These are phyloP conservation scores for Phytophthora fragariaefolia DNA, from an alignment of 352 stramenopile species.

Conservation along the genomic window DNA sequence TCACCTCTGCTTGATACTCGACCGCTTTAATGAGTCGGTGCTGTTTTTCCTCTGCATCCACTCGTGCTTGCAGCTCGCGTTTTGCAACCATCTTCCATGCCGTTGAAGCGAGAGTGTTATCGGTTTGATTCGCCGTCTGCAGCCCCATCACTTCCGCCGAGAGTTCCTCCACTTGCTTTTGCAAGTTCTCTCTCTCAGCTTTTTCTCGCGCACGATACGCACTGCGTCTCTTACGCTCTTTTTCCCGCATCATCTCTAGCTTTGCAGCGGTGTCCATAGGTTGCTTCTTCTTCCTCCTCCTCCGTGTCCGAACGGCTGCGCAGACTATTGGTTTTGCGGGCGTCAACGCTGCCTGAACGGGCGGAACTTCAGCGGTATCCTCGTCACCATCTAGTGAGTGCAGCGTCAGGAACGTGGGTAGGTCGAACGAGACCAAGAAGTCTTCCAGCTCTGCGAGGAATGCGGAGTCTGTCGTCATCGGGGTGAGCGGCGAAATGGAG, in stretches of 20 bases:
- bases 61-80: conserved; percentile 19
- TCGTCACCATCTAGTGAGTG: background rate
- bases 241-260: conserved; percentile 21
- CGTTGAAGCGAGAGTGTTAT: conserved; percentile 9
- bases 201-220: conserved; percentile 21
- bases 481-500: conserved; percentile 9
- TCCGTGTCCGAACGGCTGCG: background rate
- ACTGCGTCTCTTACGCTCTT: conserved; percentile 28
- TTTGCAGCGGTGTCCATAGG: conserved; percentile 14
- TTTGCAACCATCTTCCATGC: conserved; percentile 29
- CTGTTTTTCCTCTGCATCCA: conserved; percentile 24
- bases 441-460: conserved; percentile 29
- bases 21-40: conserved; percentile 7
- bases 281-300: conserved; percentile 7
- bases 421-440: conserved; percentile 31
- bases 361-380: conserved; percentile 1
- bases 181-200: conserved; percentile 18
- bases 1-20: conserved; percentile 10
- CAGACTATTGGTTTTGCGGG: background rate
- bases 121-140: background rate
- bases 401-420: conserved; percentile 19
- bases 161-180: conserved; percentile 26
- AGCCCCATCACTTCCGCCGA: conserved; percentile 14
- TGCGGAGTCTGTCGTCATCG: conserved; percentile 3
- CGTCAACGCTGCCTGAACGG: background rate